phyloP scores from a whole-genome alignment of 305 asterid genomes.

The Fraxinus albicans region DNA sequence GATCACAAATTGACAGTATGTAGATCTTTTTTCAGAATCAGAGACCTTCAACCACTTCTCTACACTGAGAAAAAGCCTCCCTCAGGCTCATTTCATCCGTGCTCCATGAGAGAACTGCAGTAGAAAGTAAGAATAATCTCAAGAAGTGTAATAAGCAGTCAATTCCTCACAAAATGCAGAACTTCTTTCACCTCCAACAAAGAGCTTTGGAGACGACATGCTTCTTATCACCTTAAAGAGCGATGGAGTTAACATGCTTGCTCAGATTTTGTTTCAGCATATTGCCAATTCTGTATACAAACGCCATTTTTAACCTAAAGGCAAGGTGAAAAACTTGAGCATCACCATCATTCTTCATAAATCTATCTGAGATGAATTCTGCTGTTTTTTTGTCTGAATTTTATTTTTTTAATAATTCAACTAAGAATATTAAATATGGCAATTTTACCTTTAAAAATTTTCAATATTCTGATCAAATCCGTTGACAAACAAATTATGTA shows the following conservation, averaged over 20 bases:
- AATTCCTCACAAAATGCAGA: neutral
- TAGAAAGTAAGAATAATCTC: neutral
- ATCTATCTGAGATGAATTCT: no score
- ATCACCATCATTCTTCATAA: neutral
- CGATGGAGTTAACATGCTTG: constrained; percentile 45
- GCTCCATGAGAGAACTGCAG: constrained; percentile 64
- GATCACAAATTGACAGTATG: neutral
- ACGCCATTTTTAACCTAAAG: no score
- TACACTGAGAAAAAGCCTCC: constrained; percentile 75
- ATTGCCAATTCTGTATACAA: no score
- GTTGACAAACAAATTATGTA: no score
- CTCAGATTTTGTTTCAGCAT: constrained; percentile 44
- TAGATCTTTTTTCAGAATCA: neutral
- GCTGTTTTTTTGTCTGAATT: no score
- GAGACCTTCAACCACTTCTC: constrained; percentile 79
- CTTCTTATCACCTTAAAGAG: constrained; percentile 67
- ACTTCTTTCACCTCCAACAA: constrained; percentile 67
- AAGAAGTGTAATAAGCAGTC: neutral
- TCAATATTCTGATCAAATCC: no score
- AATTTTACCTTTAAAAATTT: no score
- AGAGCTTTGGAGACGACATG: constrained; percentile 84
- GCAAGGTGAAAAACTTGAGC: neutral
- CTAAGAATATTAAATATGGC: neutral
- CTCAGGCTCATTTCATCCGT: constrained; percentile 61
- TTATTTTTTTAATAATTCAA: no score